Evolutionary conservation across 2,329 filamentous ascomycete species (phyloP).

Genomic region (Cadophora sp.): DNA sequence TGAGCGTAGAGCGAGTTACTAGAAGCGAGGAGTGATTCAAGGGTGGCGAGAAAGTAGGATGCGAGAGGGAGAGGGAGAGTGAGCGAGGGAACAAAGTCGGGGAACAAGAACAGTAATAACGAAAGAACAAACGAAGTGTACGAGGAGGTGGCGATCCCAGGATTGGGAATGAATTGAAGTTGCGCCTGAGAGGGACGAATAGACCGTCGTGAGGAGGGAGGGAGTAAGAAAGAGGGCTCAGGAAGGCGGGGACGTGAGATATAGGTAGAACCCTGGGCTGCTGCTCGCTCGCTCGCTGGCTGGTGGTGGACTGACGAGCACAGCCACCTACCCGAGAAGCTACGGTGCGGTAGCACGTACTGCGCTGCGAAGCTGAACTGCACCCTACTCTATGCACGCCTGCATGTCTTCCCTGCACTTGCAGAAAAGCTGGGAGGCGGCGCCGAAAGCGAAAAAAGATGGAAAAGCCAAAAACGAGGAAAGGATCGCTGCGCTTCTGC

Average conservation of each 20-base stretch:
- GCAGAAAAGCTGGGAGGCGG: conserved; percentile 17
- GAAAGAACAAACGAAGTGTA: conserved; percentile 45
- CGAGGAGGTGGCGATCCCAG: conserved; percentile 59
- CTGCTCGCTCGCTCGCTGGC: too few relatives aligned
- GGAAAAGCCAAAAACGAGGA: background rate
- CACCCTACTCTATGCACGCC: conserved; percentile 14
- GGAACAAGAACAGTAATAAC: conserved; percentile 32
- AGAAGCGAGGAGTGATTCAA: conserved; percentile 31
- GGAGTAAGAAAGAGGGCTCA: conserved; percentile 33
- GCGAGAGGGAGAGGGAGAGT: conserved; percentile 23
- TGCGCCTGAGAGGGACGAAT: conserved; percentile 56
- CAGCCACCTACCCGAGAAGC: conserved; percentile 18
- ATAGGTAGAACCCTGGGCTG: background rate
- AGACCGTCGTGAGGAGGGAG: conserved; percentile 62
- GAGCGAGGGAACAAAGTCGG: conserved; percentile 29
- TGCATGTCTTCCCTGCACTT: conserved; percentile 15
- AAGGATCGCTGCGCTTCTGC: conserved; percentile 24
- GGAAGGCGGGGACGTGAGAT: conserved; percentile 7
- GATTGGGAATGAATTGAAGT: conserved; percentile 58
- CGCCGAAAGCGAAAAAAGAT: conserved; percentile 10
- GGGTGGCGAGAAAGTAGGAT: conserved; percentile 28
- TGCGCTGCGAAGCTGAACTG: conserved; percentile 9
- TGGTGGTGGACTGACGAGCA: conserved; percentile 5
- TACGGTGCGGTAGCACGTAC: background rate
- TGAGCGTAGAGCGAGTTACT: conserved; percentile 26